Conservation (phyloP, 139 green algal species). For the Marvania coccoides region DNA sequence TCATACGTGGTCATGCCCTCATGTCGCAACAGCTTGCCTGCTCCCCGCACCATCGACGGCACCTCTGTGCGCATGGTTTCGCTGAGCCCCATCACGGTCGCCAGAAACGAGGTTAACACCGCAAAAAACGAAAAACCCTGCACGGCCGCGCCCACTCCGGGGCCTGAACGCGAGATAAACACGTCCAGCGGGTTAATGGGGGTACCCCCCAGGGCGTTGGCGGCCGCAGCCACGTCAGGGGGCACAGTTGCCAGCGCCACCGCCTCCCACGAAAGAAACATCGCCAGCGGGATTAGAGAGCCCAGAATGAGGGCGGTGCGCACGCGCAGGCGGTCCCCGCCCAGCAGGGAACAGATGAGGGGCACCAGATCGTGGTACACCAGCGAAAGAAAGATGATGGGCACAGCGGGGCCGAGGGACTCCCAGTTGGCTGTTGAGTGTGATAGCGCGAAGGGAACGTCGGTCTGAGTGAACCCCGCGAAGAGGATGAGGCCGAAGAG, state of each 20-base stretch:
- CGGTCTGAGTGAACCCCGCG: constrained; percentile 8
- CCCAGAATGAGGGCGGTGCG: constrained; percentile 42
- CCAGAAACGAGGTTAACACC: constrained; percentile 59
- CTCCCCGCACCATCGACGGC: constrained; percentile 6
- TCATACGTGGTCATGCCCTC: not conserved
- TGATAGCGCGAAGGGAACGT: constrained; percentile 4
- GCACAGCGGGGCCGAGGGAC: constrained; percentile 26
- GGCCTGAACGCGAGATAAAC: constrained; percentile 21
- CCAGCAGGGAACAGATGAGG: constrained; percentile 54
- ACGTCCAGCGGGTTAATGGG: constrained; percentile 31
- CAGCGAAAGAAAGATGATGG: constrained; percentile 62
- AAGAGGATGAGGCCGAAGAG: constrained; percentile 35
- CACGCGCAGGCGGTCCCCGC: constrained; percentile 28
- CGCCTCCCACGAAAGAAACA: constrained; percentile 65
- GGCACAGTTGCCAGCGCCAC: constrained; percentile 35
- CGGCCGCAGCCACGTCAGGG: not conserved
- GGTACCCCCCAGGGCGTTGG: not conserved
- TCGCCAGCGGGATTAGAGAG: constrained; percentile 41
- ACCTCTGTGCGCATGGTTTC: constrained; percentile 35
- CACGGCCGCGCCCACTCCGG: constrained; percentile 13
- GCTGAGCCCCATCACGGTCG: constrained; percentile 39
- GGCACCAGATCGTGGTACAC: constrained; percentile 76
- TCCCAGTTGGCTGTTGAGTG: constrained; percentile 21
- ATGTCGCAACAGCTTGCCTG: not conserved
- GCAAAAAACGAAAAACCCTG: constrained; percentile 51